phyloP scores from a whole-genome alignment of 768 basidiomycete species.

The Obba rivulosa region DNA sequence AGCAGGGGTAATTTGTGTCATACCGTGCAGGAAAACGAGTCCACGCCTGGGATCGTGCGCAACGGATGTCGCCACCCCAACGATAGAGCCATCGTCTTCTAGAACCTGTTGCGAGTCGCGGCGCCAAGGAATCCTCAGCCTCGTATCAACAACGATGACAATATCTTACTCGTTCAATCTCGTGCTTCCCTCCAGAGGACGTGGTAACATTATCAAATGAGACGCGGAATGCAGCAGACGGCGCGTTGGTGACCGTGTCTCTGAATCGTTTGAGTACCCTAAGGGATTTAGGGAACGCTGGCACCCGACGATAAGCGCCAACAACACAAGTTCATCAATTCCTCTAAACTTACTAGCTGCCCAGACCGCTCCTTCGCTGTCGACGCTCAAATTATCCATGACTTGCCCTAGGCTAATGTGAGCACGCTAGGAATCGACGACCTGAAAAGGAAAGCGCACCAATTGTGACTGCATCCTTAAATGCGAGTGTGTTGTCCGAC shows the following conservation, averaged over 20 bases:
- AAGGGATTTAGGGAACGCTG: conserved; percentile 32
- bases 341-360: conserved; percentile 42
- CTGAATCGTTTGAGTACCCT: conserved; percentile 13
- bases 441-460: conserved; percentile 33
- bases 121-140: too few species aligned
- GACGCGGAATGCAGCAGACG: conserved; percentile 48
- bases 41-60: conserved; percentile 48
- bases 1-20: conserved; percentile 5
- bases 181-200: conserved; percentile 57
- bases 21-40: conserved; percentile 56
- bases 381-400: conserved; percentile 60
- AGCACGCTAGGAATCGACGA: neutral
- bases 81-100: conserved; percentile 58
- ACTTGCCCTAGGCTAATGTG: conserved; percentile 33
- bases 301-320: neutral
- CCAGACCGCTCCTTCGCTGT: conserved; percentile 57
- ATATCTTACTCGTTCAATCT: neutral
- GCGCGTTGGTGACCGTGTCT: conserved; percentile 19
- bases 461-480: conserved; percentile 47
- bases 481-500: conserved; percentile 50
- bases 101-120: conserved; percentile 40
- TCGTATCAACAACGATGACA: too few species aligned
- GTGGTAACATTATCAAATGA: conserved; percentile 48
- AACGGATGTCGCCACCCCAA: conserved; percentile 51
- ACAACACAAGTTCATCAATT: neutral